Percentiles rank a stretch among this genome's conserved stretches.
These are phyloP conservation scores for Hyaloscypha hepaticicola DNA, from an alignment of 495 filamentous ascomycete genomes.

Conservation along the genomic window DNA sequence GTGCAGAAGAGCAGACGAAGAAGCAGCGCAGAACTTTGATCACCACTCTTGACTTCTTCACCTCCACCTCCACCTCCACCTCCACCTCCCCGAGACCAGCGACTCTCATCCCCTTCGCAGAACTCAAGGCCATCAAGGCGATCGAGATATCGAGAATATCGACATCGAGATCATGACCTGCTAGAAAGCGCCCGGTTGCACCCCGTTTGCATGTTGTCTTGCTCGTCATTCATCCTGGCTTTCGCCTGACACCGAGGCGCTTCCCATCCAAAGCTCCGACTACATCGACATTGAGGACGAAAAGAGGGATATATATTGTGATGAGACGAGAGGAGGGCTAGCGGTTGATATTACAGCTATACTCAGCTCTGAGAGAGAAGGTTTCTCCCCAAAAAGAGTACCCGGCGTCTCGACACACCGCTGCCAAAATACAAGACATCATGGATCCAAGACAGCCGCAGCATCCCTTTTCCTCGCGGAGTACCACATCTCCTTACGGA, in stretches of 20 bases:
- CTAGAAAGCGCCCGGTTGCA: background rate
- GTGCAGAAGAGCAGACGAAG: background rate
- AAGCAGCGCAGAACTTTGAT: background rate
- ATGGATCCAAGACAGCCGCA: constrained; percentile 38
- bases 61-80: background rate
- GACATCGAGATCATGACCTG: background rate
- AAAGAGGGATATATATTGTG: constrained; percentile 1
- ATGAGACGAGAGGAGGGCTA: constrained; percentile 4
- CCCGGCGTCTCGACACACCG: constrained; percentile 2
- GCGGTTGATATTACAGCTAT: background rate
- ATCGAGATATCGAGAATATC: background rate
- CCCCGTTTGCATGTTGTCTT: background rate
- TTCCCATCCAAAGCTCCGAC: constrained; percentile 1
- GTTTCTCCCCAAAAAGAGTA: background rate
- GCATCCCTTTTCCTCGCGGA: constrained; percentile 39
- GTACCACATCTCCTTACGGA: constrained; percentile 39
- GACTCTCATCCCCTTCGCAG: background rate
- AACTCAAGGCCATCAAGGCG: background rate
- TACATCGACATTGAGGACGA: background rate
- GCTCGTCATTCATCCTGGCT: constrained; percentile 1
- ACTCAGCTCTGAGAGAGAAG: background rate
- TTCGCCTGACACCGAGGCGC: constrained; percentile 1
- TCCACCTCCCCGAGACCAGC: background rate
- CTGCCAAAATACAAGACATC: constrained; percentile 23
- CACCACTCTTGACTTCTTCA: background rate